These are phyloP conservation scores for Gloeophyllum trabeum DNA, from an alignment of 768 basidiomycete genomes.

Conservation along the genomic window DNA sequence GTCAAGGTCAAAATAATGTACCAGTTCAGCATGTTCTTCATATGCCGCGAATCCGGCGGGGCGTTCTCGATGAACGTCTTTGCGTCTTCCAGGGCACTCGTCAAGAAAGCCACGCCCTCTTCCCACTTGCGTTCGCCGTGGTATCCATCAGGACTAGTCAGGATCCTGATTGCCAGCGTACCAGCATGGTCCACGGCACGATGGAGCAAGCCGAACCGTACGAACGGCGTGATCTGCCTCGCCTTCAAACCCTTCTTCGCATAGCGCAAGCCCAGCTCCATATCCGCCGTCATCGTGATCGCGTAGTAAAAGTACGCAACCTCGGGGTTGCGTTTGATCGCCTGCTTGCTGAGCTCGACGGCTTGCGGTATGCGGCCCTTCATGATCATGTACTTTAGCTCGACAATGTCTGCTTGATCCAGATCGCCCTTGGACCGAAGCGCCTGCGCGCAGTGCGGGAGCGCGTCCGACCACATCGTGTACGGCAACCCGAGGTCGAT, in stretches of 20 bases:
- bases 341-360: constrained; percentile 30
- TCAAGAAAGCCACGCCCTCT: constrained; percentile 50
- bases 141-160: constrained; percentile 27
- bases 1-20: constrained; percentile 41
- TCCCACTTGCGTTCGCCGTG: constrained; percentile 35
- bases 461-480: constrained; percentile 42
- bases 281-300: constrained; percentile 36
- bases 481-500: constrained; percentile 47
- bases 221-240: constrained; percentile 39
- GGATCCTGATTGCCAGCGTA: constrained; percentile 36
- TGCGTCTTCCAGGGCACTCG: constrained; percentile 49
- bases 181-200: constrained; percentile 54
- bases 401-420: constrained; percentile 52
- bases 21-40: constrained; percentile 51
- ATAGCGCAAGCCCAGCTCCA: constrained; percentile 40
- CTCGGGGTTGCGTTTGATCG: constrained; percentile 41
- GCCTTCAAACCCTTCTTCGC: constrained; percentile 60
- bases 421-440: constrained; percentile 37
- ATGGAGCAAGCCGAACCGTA: constrained; percentile 44
- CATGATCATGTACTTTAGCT: constrained; percentile 49
- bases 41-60: constrained; percentile 50
- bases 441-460: constrained; percentile 48
- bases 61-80: constrained; percentile 41
- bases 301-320: constrained; percentile 58
- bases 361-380: constrained; percentile 36